These are phyloP conservation scores for Pyrenophora graminea DNA, from an alignment of 2,329 filamentous ascomycete species.

Conservation along the genomic window DNA sequence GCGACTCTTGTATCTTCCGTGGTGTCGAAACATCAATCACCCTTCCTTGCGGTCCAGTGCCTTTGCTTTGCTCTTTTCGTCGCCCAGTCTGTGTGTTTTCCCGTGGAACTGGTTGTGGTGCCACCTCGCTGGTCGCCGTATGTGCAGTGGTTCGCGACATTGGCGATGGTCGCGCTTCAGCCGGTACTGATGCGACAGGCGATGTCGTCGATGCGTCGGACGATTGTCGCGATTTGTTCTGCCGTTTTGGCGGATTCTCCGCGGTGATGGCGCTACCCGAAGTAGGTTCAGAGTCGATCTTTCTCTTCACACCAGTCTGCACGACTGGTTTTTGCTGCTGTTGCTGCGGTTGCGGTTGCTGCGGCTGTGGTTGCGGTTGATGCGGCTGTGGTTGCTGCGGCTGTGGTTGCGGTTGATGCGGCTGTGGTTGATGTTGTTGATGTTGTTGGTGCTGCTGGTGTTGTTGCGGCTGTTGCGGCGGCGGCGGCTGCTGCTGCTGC, in stretches of 20 bases:
- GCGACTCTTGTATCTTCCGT: constrained; percentile 36
- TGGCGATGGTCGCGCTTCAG: constrained; percentile 26
- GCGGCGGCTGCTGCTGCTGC: constrained; percentile 17
- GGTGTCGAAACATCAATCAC: constrained; percentile 42
- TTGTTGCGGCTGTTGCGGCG: constrained; percentile 26
- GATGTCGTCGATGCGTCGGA: constrained; percentile 36
- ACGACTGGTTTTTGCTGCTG: constrained; percentile 24
- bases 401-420: constrained; percentile 19
- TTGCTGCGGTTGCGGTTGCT: constrained; percentile 13
- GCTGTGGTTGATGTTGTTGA: constrained; percentile 18
- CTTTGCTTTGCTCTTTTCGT: constrained; percentile 36
- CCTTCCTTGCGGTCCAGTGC: constrained; percentile 40
- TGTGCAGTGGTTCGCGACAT: constrained; percentile 23
- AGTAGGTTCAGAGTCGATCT: constrained; percentile 39
- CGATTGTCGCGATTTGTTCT: constrained; percentile 39
- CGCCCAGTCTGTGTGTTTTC: constrained; percentile 24
- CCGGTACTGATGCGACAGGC: constrained; percentile 23
- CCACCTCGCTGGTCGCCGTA: constrained; percentile 19
- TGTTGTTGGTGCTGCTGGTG: constrained; percentile 20
- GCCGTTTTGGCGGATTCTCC: constrained; percentile 38
- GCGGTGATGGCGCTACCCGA: constrained; percentile 20
- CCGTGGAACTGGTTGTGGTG: constrained; percentile 13
- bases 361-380: constrained; percentile 1
- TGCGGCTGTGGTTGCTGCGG: constrained; percentile 26
- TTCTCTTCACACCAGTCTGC: constrained; percentile 45